These are phyloP conservation scores for Colletotrichum sp. DNA, from an alignment of 2,329 filamentous ascomycete genomes.

Conservation along the genomic window DNA sequence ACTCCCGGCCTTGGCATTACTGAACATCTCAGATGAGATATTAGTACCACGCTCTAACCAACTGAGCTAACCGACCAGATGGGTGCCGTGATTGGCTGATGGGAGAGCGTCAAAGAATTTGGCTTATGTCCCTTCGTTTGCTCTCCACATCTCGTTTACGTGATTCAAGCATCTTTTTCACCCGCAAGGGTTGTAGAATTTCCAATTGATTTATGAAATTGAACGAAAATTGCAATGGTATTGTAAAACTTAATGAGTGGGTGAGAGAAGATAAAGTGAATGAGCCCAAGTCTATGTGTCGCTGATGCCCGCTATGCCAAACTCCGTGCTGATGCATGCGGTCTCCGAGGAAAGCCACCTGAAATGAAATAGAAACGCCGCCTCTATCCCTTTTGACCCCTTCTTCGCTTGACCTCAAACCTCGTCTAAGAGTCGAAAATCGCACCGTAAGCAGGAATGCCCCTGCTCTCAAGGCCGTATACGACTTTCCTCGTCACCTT, in stretches of 20 bases:
- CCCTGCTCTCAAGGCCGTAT: slow-evolving; percentile 69
- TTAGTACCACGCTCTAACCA: slow-evolving; percentile 23
- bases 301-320: not conserved
- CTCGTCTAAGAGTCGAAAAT: slow-evolving; percentile 67
- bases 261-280: not conserved
- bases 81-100: not conserved
- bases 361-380: not conserved
- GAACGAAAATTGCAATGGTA: not conserved
- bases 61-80: slow-evolving; percentile 19
- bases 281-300: not conserved
- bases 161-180: not conserved
- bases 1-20: slow-evolving; percentile 22
- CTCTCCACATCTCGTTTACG: not conserved
- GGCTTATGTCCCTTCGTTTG: accelerated
- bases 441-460: slow-evolving; percentile 72
- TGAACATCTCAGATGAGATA: not conserved
- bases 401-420: not conserved
- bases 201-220: not conserved
- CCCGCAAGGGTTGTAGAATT: accelerated
- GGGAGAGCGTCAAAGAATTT: too few relatives aligned
- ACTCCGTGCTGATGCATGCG: not conserved
- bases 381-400: not conserved
- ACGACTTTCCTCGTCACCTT: slow-evolving; percentile 71
- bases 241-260: not conserved
- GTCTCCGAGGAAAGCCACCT: not conserved